Conservation (phyloP, 73 alveolate species). For the Paramecium sexaurelia region DNA sequence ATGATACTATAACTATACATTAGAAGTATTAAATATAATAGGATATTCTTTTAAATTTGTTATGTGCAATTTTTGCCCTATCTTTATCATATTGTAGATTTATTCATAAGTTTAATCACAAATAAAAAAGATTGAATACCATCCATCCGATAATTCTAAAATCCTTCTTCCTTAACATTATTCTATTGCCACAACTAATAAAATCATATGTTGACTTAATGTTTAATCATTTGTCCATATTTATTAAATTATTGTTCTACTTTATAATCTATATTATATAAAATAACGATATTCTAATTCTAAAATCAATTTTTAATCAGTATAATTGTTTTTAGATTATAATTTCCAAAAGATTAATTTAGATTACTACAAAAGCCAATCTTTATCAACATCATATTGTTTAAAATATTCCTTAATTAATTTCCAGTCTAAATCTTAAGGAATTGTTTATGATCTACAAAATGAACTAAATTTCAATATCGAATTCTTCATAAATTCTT, state of each 20-base stretch:
- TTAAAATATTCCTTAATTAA: not conserved
- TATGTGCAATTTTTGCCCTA: slow-evolving; percentile 3
- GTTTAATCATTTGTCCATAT: not conserved
- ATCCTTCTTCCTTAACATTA: not conserved
- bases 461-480: not conserved
- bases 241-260: not conserved
- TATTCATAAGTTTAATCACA: not conserved
- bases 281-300: slow-evolving; percentile 40
- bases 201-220: not conserved
- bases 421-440: not conserved
- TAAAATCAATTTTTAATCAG: not conserved
- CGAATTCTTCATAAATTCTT: not conserved
- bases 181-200: not conserved
- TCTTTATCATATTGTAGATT: not conserved
- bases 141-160: slow-evolving; percentile 40
- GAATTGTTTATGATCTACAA: not conserved
- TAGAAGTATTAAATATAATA: not conserved
- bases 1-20: not conserved
- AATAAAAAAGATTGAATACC: slow-evolving; percentile 9
- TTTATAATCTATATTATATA: not conserved
- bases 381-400: not conserved
- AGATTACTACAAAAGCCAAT: not conserved
- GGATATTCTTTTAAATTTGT: not conserved
- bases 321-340: not conserved
- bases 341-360: not conserved